Percentiles rank a stretch among this genome's conserved stretches.
phyloP scores from a whole-genome alignment of 1,284 basidiomycete genomes.

The Microbotryum silenes-acaulis region DNA sequence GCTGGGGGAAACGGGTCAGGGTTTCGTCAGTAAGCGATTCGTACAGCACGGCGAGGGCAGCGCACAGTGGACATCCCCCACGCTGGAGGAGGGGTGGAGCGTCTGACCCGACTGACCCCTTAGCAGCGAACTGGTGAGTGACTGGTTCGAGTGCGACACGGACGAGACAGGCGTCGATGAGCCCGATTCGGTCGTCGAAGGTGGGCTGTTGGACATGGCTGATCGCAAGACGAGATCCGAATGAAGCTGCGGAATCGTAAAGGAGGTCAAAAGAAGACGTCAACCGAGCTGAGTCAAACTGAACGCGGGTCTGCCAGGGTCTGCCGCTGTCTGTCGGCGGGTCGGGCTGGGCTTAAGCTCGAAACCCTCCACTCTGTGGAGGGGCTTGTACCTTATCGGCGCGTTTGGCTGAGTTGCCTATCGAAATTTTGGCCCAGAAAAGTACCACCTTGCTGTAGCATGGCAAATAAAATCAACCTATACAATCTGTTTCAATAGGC shows the following conservation, averaged over 20 bases:
- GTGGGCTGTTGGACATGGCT: neutral
- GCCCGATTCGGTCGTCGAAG: conserved; percentile 1
- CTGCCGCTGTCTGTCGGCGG: too few relatives aligned
- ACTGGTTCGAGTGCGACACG: neutral
- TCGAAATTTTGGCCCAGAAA: too few relatives aligned
- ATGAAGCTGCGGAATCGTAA: neutral
- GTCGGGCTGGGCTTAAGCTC: too few relatives aligned
- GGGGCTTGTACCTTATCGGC: too few relatives aligned
- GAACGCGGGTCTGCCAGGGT: neutral
- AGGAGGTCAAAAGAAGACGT: neutral
- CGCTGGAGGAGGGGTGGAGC: neutral
- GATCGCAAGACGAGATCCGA: neutral
- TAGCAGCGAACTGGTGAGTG: conserved; percentile 20
- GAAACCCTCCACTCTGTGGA: too few relatives aligned
- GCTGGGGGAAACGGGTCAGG: neutral
- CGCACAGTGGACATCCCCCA: neutral
- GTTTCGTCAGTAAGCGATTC: neutral
- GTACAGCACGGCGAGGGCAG: neutral
- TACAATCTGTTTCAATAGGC: too few relatives aligned
- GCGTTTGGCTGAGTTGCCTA: too few relatives aligned
- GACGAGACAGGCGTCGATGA: conserved; percentile 6
- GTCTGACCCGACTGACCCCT: neutral
- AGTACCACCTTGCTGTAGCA: too few relatives aligned
- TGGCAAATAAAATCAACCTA: too few relatives aligned
- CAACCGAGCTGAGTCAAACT: conserved; percentile 1